Conservation (phyloP, 768 basidiomycete genomes). For the Rhizopogon roseolus region DNA sequence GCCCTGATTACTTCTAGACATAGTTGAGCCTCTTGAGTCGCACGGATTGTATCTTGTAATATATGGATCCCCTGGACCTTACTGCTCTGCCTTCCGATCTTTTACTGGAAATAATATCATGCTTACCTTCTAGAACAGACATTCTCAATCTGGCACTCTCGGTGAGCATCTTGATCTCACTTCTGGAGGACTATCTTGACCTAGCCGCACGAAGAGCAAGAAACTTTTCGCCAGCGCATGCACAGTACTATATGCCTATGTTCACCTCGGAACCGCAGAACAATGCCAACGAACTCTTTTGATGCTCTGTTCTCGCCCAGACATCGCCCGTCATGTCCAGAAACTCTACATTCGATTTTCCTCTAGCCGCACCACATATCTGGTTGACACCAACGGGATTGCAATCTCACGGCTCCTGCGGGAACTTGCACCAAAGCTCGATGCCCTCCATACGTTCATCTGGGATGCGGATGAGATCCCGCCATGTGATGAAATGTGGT, state of each 20-base stretch:
- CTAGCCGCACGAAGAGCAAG: slow-evolving; percentile 39
- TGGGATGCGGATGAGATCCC: slow-evolving; percentile 70
- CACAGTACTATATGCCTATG: slow-evolving; percentile 54
- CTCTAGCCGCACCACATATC: slow-evolving; percentile 23
- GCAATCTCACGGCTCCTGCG: slow-evolving; percentile 49
- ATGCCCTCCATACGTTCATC: slow-evolving; percentile 60
- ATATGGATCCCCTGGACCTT: slow-evolving; percentile 1
- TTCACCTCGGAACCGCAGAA: slow-evolving; percentile 46
- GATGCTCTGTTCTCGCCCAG: slow-evolving; percentile 54
- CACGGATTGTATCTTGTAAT: too few relatives aligned
- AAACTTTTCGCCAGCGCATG: slow-evolving; percentile 47
- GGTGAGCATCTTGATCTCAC: slow-evolving; percentile 34
- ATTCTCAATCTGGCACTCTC: slow-evolving; percentile 55
- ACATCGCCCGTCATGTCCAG: slow-evolving; percentile 65
- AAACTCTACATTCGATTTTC: slow-evolving; percentile 44
- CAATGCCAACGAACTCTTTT: slow-evolving; percentile 62
- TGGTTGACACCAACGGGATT: slow-evolving; percentile 15
- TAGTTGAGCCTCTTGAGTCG: too few relatives aligned
- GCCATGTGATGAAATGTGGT: slow-evolving; percentile 75
- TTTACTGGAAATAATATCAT: slow-evolving; percentile 58
- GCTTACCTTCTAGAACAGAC: slow-evolving; percentile 49
- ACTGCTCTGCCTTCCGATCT: slow-evolving; percentile 49
- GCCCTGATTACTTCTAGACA: too few relatives aligned
- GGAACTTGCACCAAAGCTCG: slow-evolving; percentile 47
- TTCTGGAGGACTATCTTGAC: slow-evolving; percentile 3